Base-by-base conservation (phyloP, 2,329 filamentous ascomycete genomes). In the Colletotrichum simmondsii region DNA sequence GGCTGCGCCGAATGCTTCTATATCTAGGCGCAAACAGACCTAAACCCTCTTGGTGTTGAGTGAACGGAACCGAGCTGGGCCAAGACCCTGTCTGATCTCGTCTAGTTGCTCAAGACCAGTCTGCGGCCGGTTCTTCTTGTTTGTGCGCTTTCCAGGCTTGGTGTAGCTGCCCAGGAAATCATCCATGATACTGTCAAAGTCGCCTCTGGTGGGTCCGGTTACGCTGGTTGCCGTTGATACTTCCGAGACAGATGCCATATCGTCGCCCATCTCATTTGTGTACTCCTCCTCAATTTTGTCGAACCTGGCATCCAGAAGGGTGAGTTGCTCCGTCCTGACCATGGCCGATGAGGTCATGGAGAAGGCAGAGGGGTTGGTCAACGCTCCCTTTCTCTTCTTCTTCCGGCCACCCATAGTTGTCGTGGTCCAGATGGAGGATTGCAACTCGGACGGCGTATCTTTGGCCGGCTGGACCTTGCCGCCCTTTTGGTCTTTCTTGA, bases 381-480 rank as follows among this genome's bases (percentile, higher is more conserved):
- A 85, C 2, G 97, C 96, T 58, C 95, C 96, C 87, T 98, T 98
- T 80, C 96, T 92, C 90, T 98, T 98, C 92, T 98, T 98, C 74
- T 89, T 90, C 65, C 94, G 91, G 14, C 95, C 95, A 46, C 94
- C 94, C 74, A 92, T 93, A 1, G 94, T 92, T 2, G 93, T 95
- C 0, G 93, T 92, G 2, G 93, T 95, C 85, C 93, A 89, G 76
- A 92, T 86, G 6, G 93, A 93, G 2, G 90, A 92, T 78, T 93
- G 91, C 59, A 92, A 79, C 75, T 93, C 92, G 3, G 91, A 92
- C 19, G 88, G 88, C 1, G 88, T 87, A 2, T 72, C 77, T 16
- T 85, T 85, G 8, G 42, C 42, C 5, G 81, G 83, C 42, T 78
- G 80, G 28, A 78, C 78, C 71, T 80, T 83, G 74, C 87, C 80